Percentiles rank a stretch among this genome's conserved stretches.
phyloP scores from a whole-genome alignment of 163 green algal species.

The Chlamydomonas reinhardtii region DNA sequence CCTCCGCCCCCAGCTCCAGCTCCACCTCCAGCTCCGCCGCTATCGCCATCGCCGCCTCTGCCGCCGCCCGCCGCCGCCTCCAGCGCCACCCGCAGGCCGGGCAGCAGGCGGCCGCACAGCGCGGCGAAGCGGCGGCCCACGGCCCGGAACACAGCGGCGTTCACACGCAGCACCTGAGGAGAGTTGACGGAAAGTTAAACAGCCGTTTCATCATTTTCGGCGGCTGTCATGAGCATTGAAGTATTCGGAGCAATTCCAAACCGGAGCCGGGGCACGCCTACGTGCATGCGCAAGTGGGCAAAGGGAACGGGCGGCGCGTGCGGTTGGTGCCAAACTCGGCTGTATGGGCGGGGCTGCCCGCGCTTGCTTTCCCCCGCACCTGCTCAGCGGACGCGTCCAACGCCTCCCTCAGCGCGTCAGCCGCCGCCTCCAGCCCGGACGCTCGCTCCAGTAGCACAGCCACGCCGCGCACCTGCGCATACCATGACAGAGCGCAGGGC shows the following conservation, averaged over 20 bases:
- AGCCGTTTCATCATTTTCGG: too few relatives aligned
- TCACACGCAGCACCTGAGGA: conserved; percentile 39
- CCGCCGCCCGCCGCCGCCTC: neutral
- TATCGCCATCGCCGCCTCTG: neutral
- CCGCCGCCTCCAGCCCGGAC: conserved; percentile 4
- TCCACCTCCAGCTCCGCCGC: neutral
- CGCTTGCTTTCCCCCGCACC: neutral
- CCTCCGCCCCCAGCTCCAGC: neutral
- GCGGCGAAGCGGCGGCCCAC: conserved; percentile 14
- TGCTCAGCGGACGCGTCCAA: conserved; percentile 31
- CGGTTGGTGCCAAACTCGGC: too few relatives aligned
- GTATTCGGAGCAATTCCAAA: too few relatives aligned
- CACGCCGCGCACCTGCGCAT: neutral
- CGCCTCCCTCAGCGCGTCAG: neutral
- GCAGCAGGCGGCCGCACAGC: conserved; percentile 47
- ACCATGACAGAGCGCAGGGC: too few relatives aligned
- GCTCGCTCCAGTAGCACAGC: conserved; percentile 15
- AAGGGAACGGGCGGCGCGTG: too few relatives aligned
- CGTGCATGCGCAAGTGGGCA: too few relatives aligned
- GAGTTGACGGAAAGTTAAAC: too few relatives aligned
- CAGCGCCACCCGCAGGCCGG: conserved; percentile 35
- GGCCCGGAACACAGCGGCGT: conserved; percentile 31
- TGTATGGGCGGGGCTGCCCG: too few relatives aligned
- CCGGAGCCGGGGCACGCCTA: too few relatives aligned
- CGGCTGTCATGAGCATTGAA: too few relatives aligned